These are phyloP conservation scores for Sarcodon sp. DNA, from an alignment of 768 basidiomycete species.

Conservation along the genomic window DNA sequence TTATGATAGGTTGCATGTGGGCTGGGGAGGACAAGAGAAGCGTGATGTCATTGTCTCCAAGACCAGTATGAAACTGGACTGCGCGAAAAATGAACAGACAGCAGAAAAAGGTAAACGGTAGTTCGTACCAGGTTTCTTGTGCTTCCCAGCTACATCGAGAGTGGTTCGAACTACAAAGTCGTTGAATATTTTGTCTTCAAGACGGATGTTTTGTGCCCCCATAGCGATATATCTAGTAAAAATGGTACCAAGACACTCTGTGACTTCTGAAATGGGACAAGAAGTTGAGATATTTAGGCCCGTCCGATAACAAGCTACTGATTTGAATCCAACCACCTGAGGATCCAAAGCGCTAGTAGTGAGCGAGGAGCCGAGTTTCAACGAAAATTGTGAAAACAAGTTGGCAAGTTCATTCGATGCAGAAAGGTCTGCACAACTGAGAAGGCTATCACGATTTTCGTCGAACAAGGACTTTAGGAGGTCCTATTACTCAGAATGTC, in stretches of 20 bases:
- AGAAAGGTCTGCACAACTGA: neutral
- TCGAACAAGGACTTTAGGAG: constrained; percentile 13
- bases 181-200: constrained; percentile 51
- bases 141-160: constrained; percentile 36
- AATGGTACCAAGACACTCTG: constrained; percentile 17
- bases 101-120: neutral
- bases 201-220: constrained; percentile 21
- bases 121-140: constrained; percentile 45
- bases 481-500: constrained; percentile 5
- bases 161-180: constrained; percentile 50
- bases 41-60: constrained; percentile 63
- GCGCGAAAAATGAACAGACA: neutral
- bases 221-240: constrained; percentile 20
- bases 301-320: constrained; percentile 66
- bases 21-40: constrained; percentile 48
- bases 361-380: constrained; percentile 23
- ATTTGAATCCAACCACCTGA: constrained; percentile 60
- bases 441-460: constrained; percentile 1
- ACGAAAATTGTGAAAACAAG: constrained; percentile 17
- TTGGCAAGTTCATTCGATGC: neutral
- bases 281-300: constrained; percentile 39
- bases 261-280: constrained; percentile 7
- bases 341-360: constrained; percentile 24
- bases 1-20: constrained; percentile 56
- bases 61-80: constrained; percentile 82